Evolutionary conservation across 106 monocot genomes (phyloP), one percentile per base, ranked within the genome.

Genomic region (Hemerocallis citrina): DNA sequence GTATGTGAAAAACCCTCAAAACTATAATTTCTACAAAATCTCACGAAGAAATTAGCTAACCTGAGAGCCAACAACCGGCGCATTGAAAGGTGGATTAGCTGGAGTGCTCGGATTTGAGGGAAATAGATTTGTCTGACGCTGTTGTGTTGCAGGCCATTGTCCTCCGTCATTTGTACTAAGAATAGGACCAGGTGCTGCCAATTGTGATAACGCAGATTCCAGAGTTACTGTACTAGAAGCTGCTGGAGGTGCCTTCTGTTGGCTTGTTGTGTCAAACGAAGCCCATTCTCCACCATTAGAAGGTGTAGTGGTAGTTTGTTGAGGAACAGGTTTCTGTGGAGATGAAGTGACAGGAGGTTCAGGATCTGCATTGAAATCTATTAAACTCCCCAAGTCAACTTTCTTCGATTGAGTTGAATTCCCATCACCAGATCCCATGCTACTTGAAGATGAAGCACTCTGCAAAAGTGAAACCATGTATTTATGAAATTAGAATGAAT

Each of bases 301-400:
- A 23, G 67, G 59, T 25, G 59, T 24, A 41, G 34, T 46, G 9
- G 34, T 55, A 17, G 43, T 65, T 61, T 70, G 66, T 48, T 70
- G 77, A 31, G 45, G 41, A 70, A 42, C 44, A 59, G 65, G 14
- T 42, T 67, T 62, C 62, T 57, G 54, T 52, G 61, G 47, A 63
- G 32, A 44, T 19, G 64, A 31, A 59, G 82, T 36, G 48, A 28
- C 64, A 48, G 79, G 40, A 66, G 75, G 84, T 36, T 82, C 87
- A 67, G 78, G 59, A 61, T 87, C 87, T 28, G 63, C 71, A 72
- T 54, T 67, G 30, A 91, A 98, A 74, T 91, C 91, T 20, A 98
- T 98, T 67, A 98, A 85, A 66, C 91, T 91, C 55, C 69, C 74
- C 36, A 45, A 28, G 31, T 62, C 67, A 37, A 51, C 84, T 52